Conservation (phyloP, 2,329 filamentous ascomycete species). For the Trichoderma harzianum region DNA sequence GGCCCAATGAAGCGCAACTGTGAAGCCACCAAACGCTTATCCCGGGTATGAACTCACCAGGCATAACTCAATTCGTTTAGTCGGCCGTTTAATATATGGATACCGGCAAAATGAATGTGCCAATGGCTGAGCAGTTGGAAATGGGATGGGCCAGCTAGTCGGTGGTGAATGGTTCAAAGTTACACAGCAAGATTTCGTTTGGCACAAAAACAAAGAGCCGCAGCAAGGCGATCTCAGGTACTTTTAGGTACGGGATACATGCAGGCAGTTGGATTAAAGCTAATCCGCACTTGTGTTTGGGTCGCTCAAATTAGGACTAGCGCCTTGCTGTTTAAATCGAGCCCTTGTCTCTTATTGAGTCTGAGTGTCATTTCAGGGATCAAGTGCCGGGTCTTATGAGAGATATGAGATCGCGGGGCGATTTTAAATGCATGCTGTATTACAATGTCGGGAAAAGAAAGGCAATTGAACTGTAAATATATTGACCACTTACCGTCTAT, state of each 20-base stretch:
- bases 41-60: slow-evolving; percentile 1
- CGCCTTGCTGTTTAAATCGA: neutral
- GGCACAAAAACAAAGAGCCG: neutral
- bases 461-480: neutral
- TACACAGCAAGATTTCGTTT: neutral
- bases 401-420: neutral
- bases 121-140: neutral
- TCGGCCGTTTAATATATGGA: neutral
- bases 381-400: neutral
- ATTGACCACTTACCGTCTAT: neutral
- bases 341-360: neutral
- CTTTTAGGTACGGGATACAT: neutral
- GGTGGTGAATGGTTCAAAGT: neutral
- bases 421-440: neutral
- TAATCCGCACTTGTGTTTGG: neutral
- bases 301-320: neutral
- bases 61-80: neutral
- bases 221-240: neutral
- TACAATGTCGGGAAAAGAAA: no score
- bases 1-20: neutral
- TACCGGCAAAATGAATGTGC: neutral
- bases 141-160: neutral
- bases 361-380: neutral
- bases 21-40: neutral
- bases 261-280: neutral